Percentiles rank a stretch among this genome's conserved stretches.
Evolutionary conservation across 352 stramenopile species (phyloP).

Genomic region (Globisporangium carolinianum): DNA sequence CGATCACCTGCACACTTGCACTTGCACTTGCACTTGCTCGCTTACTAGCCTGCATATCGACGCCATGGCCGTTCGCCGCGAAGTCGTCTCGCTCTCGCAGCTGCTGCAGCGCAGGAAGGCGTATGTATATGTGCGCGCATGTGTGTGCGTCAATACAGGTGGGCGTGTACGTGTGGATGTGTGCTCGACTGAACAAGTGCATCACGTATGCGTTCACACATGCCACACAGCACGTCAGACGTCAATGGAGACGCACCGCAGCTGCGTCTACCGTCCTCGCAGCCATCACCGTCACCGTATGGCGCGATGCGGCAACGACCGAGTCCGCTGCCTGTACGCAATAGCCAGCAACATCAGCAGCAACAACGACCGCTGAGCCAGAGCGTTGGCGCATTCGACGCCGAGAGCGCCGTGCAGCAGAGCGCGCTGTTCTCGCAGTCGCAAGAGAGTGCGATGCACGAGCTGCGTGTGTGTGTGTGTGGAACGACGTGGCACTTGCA

Average conservation of each 20-base stretch:
- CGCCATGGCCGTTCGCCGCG: slow-evolving; percentile 51
- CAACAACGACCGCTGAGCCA: slow-evolving; percentile 2
- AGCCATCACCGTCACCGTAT: slow-evolving; percentile 10
- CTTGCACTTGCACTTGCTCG: neutral
- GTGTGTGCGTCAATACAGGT: neutral
- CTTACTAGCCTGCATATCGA: slow-evolving; percentile 5
- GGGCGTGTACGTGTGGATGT: too few relatives aligned
- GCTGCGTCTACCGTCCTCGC: slow-evolving; percentile 2
- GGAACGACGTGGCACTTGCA: neutral
- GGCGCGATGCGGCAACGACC: slow-evolving; percentile 6
- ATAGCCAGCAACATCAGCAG: slow-evolving; percentile 1
- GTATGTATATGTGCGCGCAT: slow-evolving; percentile 9
- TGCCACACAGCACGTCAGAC: slow-evolving; percentile 1
- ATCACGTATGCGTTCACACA: too few relatives aligned
- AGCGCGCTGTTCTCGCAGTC: slow-evolving; percentile 6
- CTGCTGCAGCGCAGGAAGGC: slow-evolving; percentile 50
- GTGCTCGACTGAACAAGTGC: too few relatives aligned
- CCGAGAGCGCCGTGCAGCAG: slow-evolving; percentile 1
- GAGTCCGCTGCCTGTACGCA: slow-evolving; percentile 5
- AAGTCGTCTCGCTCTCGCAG: slow-evolving; percentile 70
- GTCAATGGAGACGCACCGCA: slow-evolving; percentile 1
- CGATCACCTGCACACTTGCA: neutral
- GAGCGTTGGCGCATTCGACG: slow-evolving; percentile 1
- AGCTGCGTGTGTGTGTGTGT: neutral
- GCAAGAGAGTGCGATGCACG: slow-evolving; percentile 8